A percentile compares a stretch with the other conserved stretches of the same genome.
These are phyloP conservation scores for Apiospora koreana DNA, from an alignment of 2,329 filamentous ascomycete species.

Conservation along the genomic window DNA sequence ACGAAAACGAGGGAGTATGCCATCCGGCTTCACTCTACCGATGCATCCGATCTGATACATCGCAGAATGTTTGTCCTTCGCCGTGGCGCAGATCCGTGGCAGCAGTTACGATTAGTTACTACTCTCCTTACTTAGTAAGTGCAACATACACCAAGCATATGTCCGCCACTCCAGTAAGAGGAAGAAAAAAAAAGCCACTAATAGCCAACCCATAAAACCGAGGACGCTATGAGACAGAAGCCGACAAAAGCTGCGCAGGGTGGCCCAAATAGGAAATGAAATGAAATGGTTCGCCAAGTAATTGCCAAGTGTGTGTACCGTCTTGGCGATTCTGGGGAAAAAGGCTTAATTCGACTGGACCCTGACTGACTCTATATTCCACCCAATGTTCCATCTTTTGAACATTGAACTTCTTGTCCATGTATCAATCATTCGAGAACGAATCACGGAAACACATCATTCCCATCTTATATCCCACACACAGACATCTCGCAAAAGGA, in stretches of 20 bases:
- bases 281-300: conserved; percentile 3
- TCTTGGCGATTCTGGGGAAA: background rate
- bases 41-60: background rate
- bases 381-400: no score
- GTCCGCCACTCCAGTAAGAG: background rate
- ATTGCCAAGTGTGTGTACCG: background rate
- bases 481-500: background rate
- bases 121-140: no score
- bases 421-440: background rate
- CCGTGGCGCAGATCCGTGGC: background rate
- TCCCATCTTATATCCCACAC: no score
- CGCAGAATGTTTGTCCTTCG: background rate
- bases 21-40: background rate
- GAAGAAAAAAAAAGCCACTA: background rate
- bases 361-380: background rate
- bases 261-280: conserved; percentile 5
- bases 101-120: background rate
- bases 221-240: background rate
- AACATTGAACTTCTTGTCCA: background rate
- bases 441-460: no score
- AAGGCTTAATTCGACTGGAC: conserved; percentile 3
- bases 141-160: background rate
- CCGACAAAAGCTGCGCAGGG: background rate
- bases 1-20: background rate
- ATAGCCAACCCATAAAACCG: background rate